Conservation (phyloP, 2,329 filamentous ascomycete genomes). For the Fusarium poae region DNA sequence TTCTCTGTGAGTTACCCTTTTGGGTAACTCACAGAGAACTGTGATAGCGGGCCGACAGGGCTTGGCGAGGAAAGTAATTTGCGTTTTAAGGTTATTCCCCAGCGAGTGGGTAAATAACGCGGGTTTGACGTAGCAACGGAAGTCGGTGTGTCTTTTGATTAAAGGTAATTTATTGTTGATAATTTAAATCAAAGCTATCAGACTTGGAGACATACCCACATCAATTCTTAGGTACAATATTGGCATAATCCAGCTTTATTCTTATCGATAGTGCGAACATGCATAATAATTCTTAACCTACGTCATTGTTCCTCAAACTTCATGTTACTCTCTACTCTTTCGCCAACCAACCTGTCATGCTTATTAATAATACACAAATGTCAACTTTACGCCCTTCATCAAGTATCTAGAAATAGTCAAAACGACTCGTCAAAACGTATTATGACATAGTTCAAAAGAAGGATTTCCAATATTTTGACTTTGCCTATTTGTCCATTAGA, state of each 20-base stretch:
- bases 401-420: too few relatives aligned
- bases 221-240: too few relatives aligned
- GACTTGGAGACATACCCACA: too few relatives aligned
- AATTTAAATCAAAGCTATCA: too few relatives aligned
- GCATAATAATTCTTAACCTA: not conserved
- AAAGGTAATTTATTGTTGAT: not conserved
- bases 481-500: too few relatives aligned
- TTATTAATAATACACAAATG: slow-evolving; percentile 28
- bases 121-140: not conserved
- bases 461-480: not conserved
- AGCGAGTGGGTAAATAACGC: not conserved
- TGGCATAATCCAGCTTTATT: not conserved
- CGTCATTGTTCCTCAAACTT: not conserved
- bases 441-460: too few relatives aligned
- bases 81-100: slow-evolving; percentile 3
- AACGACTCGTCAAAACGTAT: too few relatives aligned
- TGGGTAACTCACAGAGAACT: too few relatives aligned
- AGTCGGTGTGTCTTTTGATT: not conserved
- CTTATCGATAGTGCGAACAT: not conserved
- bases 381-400: slow-evolving; percentile 14
- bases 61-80: not conserved
- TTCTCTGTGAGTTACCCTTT: slow-evolving; percentile 20
- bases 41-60: slow-evolving; percentile 3
- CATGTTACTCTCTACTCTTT: not conserved
- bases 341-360: not conserved